Conservation (phyloP, 2,329 filamentous ascomycete genomes). For the Verticillium albo-atrum region DNA sequence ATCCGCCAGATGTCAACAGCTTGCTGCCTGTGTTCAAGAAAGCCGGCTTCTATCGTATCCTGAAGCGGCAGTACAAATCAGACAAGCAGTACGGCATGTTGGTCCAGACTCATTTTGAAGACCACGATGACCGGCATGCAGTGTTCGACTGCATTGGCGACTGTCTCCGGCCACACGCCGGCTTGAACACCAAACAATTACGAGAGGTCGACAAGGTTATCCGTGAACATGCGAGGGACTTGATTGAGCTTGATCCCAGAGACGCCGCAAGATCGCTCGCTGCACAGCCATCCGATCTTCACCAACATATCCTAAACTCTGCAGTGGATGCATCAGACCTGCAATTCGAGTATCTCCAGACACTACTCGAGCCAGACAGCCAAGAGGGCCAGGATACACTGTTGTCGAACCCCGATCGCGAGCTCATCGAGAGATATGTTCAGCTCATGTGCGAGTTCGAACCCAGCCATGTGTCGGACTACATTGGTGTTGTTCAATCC, state of each 20-base stretch:
- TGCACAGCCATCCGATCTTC: conserved; percentile 56
- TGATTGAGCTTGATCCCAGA: conserved; percentile 63
- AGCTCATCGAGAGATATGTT: conserved; percentile 78
- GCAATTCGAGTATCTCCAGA: conserved; percentile 73
- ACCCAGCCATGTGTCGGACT: conserved; percentile 77
- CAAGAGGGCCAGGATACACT: conserved; percentile 22
- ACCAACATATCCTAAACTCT: conserved; percentile 60
- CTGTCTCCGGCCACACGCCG: conserved; percentile 62
- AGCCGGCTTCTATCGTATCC: conserved; percentile 82
- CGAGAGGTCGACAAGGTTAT: conserved; percentile 67
- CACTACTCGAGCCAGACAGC: conserved; percentile 66
- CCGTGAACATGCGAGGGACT: conserved; percentile 56
- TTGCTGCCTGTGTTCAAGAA: conserved; percentile 74
- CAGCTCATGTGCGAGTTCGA: conserved; percentile 88
- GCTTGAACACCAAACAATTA: conserved; percentile 64
- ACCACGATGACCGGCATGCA: conserved; percentile 67
- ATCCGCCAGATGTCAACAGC: conserved; percentile 73
- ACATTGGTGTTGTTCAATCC: conserved; percentile 70
- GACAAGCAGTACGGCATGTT: conserved; percentile 78
- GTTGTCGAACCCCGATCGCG: conserved; percentile 37
- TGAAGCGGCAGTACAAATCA: conserved; percentile 81
- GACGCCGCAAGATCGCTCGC: conserved; percentile 63
- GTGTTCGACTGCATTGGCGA: conserved; percentile 78
- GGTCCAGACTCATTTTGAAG: conserved; percentile 78
- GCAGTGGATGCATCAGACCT: conserved; percentile 56